These are phyloP conservation scores for Sphaerulina vaccinii DNA, from an alignment of 2,329 filamentous ascomycete species.

Conservation along the genomic window DNA sequence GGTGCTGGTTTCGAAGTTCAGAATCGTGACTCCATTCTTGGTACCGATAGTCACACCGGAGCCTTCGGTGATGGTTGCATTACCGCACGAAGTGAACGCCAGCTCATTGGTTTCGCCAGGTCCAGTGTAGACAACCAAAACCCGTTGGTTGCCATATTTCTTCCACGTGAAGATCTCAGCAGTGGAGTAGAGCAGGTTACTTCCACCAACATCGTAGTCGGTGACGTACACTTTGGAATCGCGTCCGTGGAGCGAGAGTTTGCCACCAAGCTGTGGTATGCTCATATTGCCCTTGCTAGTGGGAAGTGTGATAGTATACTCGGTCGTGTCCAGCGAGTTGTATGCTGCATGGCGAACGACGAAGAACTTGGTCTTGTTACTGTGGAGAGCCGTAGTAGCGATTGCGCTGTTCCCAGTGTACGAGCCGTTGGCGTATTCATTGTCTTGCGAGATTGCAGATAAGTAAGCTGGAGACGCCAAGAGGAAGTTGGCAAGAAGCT, in stretches of 20 bases:
- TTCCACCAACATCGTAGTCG: conserved; percentile 63
- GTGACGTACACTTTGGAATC: conserved; percentile 68
- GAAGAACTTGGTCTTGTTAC: conserved; percentile 60
- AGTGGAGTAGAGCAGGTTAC: conserved; percentile 64
- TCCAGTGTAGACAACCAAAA: conserved; percentile 64
- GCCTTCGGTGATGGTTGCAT: conserved; percentile 44
- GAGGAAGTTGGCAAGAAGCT: conserved; percentile 72
- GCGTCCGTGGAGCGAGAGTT: conserved; percentile 58
- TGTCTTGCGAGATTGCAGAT: conserved; percentile 55
- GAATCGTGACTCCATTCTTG: conserved; percentile 47
- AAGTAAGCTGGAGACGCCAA: conserved; percentile 71
- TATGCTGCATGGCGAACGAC: conserved; percentile 65
- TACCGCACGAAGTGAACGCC: conserved; percentile 44
- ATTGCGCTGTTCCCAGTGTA: conserved; percentile 55
- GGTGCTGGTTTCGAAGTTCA: conserved; percentile 57
- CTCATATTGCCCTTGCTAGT: conserved; percentile 59
- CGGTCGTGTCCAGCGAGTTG: conserved; percentile 55
- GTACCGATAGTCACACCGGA: conserved; percentile 37
- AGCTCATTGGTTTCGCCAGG: conserved; percentile 63
- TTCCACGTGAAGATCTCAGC: conserved; percentile 70
- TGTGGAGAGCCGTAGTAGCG: conserved; percentile 61
- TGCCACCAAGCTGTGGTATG: conserved; percentile 59
- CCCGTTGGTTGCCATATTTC: conserved; percentile 57
- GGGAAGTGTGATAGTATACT: conserved; percentile 63
- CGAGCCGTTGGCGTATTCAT: conserved; percentile 48